Conservation (phyloP, 306 rosid species). For the Lotus japonicus region DNA sequence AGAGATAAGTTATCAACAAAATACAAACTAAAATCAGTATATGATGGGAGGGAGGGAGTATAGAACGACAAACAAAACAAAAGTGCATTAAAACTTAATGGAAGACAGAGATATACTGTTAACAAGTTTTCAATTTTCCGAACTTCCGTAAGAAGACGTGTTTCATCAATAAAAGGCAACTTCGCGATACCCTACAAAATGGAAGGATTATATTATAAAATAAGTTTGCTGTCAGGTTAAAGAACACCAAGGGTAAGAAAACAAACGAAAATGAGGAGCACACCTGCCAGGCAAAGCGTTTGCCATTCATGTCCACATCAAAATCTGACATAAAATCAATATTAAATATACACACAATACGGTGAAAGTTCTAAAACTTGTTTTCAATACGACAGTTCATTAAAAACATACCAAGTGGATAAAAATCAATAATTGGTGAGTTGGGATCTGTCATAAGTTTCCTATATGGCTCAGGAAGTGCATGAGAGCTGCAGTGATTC, state of each 20-base stretch:
- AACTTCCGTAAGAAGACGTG: constrained; percentile 84
- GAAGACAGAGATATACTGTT: constrained; percentile 45
- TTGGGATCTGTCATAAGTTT: constrained; percentile 75
- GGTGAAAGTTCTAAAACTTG: background rate
- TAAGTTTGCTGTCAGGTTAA: background rate
- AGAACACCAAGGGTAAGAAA: background rate
- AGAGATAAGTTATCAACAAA: constrained; percentile 1
- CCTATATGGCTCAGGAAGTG: constrained; percentile 82
- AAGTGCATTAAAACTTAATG: background rate
- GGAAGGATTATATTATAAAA: constrained; percentile 5
- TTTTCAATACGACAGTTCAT: background rate
- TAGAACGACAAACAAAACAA: background rate
- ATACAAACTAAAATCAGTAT: constrained; percentile 1
- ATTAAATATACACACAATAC: constrained; percentile 2
- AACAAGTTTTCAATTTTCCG: constrained; percentile 57
- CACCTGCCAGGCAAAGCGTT: constrained; percentile 98
- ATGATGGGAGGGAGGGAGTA: background rate
- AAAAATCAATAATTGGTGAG: constrained; percentile 90
- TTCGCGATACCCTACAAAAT: constrained; percentile 82
- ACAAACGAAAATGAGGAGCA: constrained; percentile 9
- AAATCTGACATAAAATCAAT: constrained; percentile 54
- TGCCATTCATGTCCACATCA: constrained; percentile 99
- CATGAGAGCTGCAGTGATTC: constrained; percentile 70
- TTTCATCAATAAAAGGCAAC: constrained; percentile 94
- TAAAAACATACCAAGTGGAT: constrained; percentile 67